These are phyloP conservation scores for Lolium multiflorum DNA, from an alignment of 176 grass and related monocot species.

Conservation along the genomic window DNA sequence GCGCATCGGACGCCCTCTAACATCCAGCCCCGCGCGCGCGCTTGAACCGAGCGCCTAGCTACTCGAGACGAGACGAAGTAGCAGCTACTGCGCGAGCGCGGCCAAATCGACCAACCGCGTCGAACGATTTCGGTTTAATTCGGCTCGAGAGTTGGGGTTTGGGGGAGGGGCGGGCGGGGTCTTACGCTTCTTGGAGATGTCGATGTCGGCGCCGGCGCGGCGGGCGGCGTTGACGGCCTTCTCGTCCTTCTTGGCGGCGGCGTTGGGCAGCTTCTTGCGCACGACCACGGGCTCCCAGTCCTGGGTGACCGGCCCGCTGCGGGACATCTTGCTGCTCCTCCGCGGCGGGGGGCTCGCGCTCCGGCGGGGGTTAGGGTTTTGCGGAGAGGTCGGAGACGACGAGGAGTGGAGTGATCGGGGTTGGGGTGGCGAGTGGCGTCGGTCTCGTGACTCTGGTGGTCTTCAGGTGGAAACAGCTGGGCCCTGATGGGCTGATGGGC, in stretches of 20 bases:
- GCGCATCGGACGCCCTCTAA: background rate
- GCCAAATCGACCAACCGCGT: constrained; percentile 1
- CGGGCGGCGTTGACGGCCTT: constrained; percentile 34
- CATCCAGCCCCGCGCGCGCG: background rate
- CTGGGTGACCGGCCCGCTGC: background rate
- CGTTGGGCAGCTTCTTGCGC: constrained; percentile 34
- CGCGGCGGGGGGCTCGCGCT: background rate
- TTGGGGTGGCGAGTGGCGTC: constrained; percentile 1
- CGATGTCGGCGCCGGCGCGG: constrained; percentile 33
- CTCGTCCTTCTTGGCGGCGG: constrained; percentile 36
- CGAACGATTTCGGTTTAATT: background rate
- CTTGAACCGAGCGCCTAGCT: background rate
- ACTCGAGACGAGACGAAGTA: background rate
- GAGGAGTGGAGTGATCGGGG: constrained; percentile 22
- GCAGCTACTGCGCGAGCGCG: background rate
- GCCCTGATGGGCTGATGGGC: background rate
- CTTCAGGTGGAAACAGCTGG: background rate
- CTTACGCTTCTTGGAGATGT: constrained; percentile 26
- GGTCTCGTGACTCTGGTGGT: background rate
- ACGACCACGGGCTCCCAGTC: constrained; percentile 27
- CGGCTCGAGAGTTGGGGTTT: background rate
- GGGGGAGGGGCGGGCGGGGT: background rate
- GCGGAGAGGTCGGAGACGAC: constrained; percentile 17
- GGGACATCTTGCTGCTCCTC: constrained; percentile 19
- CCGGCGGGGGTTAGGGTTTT: constrained; percentile 23